Base-by-base conservation (phyloP, 345 rosid genomes). In the Rhodamnia rubescens region DNA sequence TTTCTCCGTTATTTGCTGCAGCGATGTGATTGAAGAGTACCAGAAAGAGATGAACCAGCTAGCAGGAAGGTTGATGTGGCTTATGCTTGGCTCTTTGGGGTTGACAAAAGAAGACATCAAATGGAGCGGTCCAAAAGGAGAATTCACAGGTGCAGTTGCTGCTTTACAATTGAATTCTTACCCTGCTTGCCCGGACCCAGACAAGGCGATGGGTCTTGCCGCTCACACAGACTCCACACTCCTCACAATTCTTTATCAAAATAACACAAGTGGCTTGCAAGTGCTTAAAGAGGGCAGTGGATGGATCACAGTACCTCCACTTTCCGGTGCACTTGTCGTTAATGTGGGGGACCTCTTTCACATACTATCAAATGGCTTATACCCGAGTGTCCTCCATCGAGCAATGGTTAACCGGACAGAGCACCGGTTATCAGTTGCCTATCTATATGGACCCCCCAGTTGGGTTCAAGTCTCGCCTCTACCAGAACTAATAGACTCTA, bases 111-210 rank as follows among this genome's bases (percentile, higher is more conserved):
- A 89, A 75, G 92, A 91, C 64, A 42, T 89, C 49, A 80, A 83
- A n/a, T 91, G 92, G 93, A 69, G 80, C 80, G 42, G 80, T 47
- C 80, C 80, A 18, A 36, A 69, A 69, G 88, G 69, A 32, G 84
- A 87, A 75, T 82, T 29, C 55, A 20, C 81, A 58, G 78, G 83
- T 22, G 83, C 74, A 32, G 75, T 78, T 7, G 86, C 90, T 16
- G 91, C 87, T 26, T 22, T 92, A 2, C 93, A 92, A 83, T 55
- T 92, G 88, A 92, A 90, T 81, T 85, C 90, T 87, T 92, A 92
- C 81, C 93, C 93, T 26, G 88, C 87, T 86, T 92, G 93, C 83
- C 93, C 93, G 2, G 90, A 92, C 80, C 93, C 93, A 26, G 90
- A 90, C 53, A 83, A 80, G 81, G 93, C 92, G 50, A 92, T 90